Conservation (phyloP, 1,139 yeast species). For the Sporopachydermia cereana region DNA sequence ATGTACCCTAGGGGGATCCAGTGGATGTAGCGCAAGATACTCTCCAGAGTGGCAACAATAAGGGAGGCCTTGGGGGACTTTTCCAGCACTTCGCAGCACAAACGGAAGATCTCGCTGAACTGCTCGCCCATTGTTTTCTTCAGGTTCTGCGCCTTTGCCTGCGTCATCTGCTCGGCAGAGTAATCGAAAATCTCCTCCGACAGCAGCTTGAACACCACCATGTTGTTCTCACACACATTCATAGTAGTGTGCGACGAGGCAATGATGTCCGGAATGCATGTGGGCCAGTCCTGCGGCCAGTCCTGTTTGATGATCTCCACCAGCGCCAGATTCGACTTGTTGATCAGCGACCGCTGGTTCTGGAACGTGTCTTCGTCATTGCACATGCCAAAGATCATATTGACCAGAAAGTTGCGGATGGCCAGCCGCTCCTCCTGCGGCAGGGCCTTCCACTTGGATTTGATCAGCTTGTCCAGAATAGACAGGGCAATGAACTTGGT, state of each 20-base stretch:
- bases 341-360: conserved; percentile 70
- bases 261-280: conserved; percentile 88
- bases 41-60: conserved; percentile 73
- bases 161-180: conserved; percentile 92
- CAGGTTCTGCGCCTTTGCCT: conserved; percentile 77
- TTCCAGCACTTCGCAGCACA: conserved; percentile 88
- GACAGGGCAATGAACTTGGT: conserved; percentile 87
- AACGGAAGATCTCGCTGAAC: conserved; percentile 83
- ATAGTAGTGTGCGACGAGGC: conserved; percentile 73
- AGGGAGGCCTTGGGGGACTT: conserved; percentile 76
- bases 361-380: conserved; percentile 72
- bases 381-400: conserved; percentile 87
- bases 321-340: conserved; percentile 85
- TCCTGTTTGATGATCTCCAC: conserved; percentile 94
- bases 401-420: conserved; percentile 83
- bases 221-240: conserved; percentile 94
- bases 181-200: conserved; percentile 95
- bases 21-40: conserved; percentile 74
- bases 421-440: conserved; percentile 70
- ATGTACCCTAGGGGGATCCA: conserved; percentile 92
- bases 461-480: conserved; percentile 79
- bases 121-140: conserved; percentile 81
- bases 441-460: conserved; percentile 85
- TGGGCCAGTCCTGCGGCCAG: conserved; percentile 99
- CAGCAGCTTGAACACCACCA: conserved; percentile 78